These are phyloP conservation scores for Alloteropsis semialata DNA, from an alignment of 176 grass and related monocot genomes.

Conservation along the genomic window DNA sequence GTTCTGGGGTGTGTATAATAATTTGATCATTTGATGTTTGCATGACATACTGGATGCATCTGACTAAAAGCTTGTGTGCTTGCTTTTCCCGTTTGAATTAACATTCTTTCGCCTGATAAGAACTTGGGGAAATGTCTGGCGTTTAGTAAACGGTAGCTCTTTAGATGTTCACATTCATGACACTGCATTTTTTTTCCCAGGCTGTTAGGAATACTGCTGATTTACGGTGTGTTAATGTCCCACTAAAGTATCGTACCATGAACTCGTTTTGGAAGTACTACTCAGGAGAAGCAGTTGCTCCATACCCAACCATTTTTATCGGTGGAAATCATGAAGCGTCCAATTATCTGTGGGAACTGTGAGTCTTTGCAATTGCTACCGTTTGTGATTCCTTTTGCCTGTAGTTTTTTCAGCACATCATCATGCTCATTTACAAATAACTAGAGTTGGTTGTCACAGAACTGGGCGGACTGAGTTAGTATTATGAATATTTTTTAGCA, in stretches of 20 bases:
- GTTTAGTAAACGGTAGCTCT: not conserved
- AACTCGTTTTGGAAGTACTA: constrained; percentile 98
- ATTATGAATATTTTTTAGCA: not conserved
- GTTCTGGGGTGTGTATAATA: not conserved
- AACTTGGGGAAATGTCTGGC: not conserved
- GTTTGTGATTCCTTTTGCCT: not conserved
- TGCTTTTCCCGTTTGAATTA: not conserved
- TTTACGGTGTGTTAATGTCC: constrained; percentile 57
- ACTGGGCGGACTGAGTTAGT: not conserved
- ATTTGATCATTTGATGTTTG: not conserved
- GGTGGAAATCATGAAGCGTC: constrained; percentile 92
- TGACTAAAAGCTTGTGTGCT: not conserved
- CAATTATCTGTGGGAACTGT: constrained; percentile 96
- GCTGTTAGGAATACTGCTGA: constrained; percentile 76
- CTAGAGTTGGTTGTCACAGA: not conserved
- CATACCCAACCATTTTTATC: constrained; percentile 87
- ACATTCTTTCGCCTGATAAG: not conserved
- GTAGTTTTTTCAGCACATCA: not conserved
- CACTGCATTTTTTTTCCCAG: constrained; percentile 43
- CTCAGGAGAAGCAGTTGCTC: constrained; percentile 75
- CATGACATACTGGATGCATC: not conserved
- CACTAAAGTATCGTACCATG: constrained; percentile 55
- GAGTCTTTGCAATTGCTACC: constrained; percentile 35
- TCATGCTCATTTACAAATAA: constrained; percentile 2
- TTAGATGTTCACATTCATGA: not conserved